Evolutionary conservation across 164 flowering plant genomes (phyloP).

Genomic region (Pachysandra terminalis): DNA sequence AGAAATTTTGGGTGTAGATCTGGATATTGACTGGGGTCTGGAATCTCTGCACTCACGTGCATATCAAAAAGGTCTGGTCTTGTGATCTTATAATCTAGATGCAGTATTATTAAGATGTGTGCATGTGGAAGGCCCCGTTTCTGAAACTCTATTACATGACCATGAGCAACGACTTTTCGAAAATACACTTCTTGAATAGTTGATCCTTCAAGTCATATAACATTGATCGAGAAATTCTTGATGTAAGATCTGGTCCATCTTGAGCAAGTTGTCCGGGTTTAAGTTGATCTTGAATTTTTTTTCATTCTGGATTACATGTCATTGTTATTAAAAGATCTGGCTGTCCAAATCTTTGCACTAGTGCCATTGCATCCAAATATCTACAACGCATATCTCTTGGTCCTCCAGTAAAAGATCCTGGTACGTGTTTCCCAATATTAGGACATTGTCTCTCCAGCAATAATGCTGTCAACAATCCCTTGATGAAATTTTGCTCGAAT

Average conservation of each 20-base stretch:
- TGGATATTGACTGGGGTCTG: background rate
- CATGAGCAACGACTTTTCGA: background rate
- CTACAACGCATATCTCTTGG: background rate
- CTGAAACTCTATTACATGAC: background rate
- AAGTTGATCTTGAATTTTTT: slow-evolving; percentile 3
- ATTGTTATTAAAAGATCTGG: slow-evolving; percentile 19
- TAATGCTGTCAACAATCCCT: background rate
- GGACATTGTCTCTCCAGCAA: no score
- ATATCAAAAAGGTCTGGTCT: no score
- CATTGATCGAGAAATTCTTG: background rate
- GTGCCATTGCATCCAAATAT: slow-evolving; percentile 20
- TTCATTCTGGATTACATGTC: slow-evolving; percentile 21
- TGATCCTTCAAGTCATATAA: background rate
- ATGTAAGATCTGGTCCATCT: slow-evolving; percentile 14
- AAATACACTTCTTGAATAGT: background rate
- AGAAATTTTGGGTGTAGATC: no score
- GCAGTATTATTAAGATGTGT: no score
- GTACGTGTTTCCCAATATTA: no score
- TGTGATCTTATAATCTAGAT: no score
- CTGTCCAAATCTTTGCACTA: slow-evolving; percentile 15
- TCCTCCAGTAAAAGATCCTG: no score
- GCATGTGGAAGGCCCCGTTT: background rate
- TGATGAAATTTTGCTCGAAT: slow-evolving; percentile 13
- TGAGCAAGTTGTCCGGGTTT: background rate
- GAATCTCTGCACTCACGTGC: background rate